Evolutionary conservation across 1,139 yeast genomes (phyloP).

Genomic region (Pichia cactophila): DNA sequence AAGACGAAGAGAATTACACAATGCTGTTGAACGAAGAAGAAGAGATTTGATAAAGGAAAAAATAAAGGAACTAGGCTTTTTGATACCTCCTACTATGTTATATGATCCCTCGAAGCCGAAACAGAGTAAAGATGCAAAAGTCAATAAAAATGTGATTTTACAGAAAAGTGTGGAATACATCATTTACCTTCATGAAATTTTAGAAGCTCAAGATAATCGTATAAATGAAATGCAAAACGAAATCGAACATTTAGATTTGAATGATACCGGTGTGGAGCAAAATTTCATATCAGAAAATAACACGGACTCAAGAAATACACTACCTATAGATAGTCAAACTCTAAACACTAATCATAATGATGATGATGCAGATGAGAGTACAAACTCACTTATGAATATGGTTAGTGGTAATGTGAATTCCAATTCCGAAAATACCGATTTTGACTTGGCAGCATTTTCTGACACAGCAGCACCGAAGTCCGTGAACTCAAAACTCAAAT

Average conservation of each 20-base stretch:
- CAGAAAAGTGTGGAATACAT: conserved; percentile 66
- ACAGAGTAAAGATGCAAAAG: conserved; percentile 57
- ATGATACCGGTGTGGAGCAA: background rate
- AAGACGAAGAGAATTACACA: conserved; percentile 69
- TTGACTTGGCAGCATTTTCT: conserved; percentile 9
- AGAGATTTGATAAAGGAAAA: conserved; percentile 71
- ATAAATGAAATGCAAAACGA: conserved; percentile 25
- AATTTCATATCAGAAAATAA: no score
- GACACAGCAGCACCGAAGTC: conserved; percentile 2
- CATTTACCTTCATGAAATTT: conserved; percentile 41
- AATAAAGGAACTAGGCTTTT: conserved; percentile 61
- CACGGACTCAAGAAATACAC: background rate
- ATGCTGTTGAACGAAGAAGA: conserved; percentile 75
- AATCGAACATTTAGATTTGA: conserved; percentile 6
- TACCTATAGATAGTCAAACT: background rate
- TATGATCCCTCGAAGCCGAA: conserved; percentile 37
- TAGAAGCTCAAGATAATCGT: conserved; percentile 35
- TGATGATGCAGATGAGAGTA: background rate
- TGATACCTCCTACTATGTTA: conserved; percentile 65
- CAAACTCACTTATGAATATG: background rate
- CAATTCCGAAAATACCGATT: background rate
- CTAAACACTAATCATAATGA: background rate
- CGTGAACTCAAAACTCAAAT: conserved; percentile 8
- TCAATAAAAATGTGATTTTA: conserved; percentile 64
- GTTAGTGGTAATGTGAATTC: background rate